Base-by-base conservation (phyloP, 176 grass and related monocot species). In the Calamus simplicifolius region DNA sequence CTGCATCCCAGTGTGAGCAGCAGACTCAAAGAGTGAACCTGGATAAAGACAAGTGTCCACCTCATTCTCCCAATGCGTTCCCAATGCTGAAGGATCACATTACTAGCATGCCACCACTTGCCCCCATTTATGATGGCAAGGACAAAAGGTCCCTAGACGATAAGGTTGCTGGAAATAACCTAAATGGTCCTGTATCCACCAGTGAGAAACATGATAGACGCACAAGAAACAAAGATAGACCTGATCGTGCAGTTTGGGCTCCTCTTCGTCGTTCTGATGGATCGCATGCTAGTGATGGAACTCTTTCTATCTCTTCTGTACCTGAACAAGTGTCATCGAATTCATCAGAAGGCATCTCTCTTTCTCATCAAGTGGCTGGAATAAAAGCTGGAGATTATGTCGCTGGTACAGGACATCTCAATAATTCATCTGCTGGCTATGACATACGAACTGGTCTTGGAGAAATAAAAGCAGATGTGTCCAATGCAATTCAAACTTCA, bases 201-300 rank as follows among this genome's bases (percentile, higher is more conserved):
- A 26, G 27, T 48, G 70, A 73, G 18, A 73, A 73, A 30, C 59
- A 62, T 43, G 58, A 62, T 25, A 62, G 54, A 19, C 14, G 29
- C 19, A 61, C 59, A 38, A 62, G 70, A 50, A 62, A 43, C 29
- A 73, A 62, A 54, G 59, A 73, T 3, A 63, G 70, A 63, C 58
- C 58, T 73, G 70, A 73, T 63, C 56, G 58, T 17, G 70, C 49
- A 55, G 58, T 73, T 25, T 73, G 70, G 70, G 59, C 70, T 16
- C 59, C 59, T n/a, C 59, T 51, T 70, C 68, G 29, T 43, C 27
- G 50, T 35, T 7, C 59, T 55, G 58, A 73, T 17, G 59, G 70
- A 43, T 62, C 59, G 17, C 70, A 48, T 38, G 30, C 49, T 73
- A 25, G 4, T 73, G 58, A 73, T 54, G 70, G 14, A 62, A 63